These are phyloP conservation scores for Debaryomyces castellii DNA, from an alignment of 805 yeast genomes.

Conservation along the genomic window DNA sequence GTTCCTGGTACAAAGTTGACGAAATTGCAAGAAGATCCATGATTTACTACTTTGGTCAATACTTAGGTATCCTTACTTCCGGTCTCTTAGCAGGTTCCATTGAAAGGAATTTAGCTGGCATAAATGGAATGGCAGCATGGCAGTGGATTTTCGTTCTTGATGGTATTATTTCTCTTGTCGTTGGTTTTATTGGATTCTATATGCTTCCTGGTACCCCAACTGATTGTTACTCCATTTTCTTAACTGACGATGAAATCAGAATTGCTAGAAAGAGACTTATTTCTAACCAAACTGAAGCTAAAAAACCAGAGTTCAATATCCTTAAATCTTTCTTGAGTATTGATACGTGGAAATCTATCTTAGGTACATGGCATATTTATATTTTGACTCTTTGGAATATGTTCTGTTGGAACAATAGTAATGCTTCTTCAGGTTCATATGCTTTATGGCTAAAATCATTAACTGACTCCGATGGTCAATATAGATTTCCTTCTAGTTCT, in stretches of 20 bases:
- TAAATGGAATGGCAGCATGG: slow-evolving; percentile 57
- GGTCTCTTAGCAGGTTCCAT: slow-evolving; percentile 59
- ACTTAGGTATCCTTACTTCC: slow-evolving; percentile 55
- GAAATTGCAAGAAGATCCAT: slow-evolving; percentile 23
- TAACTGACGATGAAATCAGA: slow-evolving; percentile 26
- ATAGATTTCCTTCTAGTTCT: slow-evolving; percentile 19
- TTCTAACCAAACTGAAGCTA: slow-evolving; percentile 11
- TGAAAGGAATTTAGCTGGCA: slow-evolving; percentile 45
- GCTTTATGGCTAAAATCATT: slow-evolving; percentile 48
- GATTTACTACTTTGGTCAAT: slow-evolving; percentile 56
- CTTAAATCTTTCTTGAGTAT: slow-evolving; percentile 35
- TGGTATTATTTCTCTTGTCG: slow-evolving; percentile 52
- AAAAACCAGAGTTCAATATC: slow-evolving; percentile 13
- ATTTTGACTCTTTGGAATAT: slow-evolving; percentile 50
- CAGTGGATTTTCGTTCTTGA: slow-evolving; percentile 67
- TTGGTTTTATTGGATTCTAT: slow-evolving; percentile 53
- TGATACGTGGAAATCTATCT: slow-evolving; percentile 27
- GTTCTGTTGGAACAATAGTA: slow-evolving; percentile 58
- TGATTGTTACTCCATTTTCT: slow-evolving; percentile 23
- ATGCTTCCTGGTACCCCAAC: slow-evolving; percentile 63
- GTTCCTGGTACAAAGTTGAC: slow-evolving; percentile 35
- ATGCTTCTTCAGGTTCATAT: slow-evolving; percentile 35
- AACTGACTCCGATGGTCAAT: slow-evolving; percentile 1
- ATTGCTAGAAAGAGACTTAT: slow-evolving; percentile 16
- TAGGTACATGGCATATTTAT: slow-evolving; percentile 57